Evolutionary conservation across 2,329 filamentous ascomycete genomes (phyloP).

Genomic region (Pezicula rhizophila): DNA sequence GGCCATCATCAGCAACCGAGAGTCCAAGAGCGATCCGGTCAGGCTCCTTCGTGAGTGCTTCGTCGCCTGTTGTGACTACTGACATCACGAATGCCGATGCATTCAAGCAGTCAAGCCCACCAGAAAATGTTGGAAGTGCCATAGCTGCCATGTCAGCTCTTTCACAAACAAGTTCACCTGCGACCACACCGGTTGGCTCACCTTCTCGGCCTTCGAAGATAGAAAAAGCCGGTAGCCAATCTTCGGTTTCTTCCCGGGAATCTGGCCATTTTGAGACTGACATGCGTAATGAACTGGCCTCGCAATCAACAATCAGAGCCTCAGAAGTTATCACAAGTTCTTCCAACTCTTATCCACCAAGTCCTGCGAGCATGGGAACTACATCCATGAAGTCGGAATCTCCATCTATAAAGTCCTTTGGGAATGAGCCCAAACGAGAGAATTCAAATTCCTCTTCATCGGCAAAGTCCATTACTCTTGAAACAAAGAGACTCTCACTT

Average conservation of each 20-base stretch:
- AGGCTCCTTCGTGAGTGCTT: constrained; percentile 54
- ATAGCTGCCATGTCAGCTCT: constrained; percentile 65
- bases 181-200: constrained; percentile 39
- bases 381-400: constrained; percentile 36
- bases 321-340: constrained; percentile 8
- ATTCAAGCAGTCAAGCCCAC: constrained; percentile 47
- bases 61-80: constrained; percentile 60
- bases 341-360: constrained; percentile 19
- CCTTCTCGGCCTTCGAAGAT: constrained; percentile 33
- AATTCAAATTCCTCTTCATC: constrained; percentile 32
- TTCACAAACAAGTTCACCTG: constrained; percentile 48
- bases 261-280: constrained; percentile 34
- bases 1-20: constrained; percentile 29
- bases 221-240: constrained; percentile 39
- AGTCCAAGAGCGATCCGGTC: constrained; percentile 53
- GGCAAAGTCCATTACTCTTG: constrained; percentile 17
- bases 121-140: constrained; percentile 53
- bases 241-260: constrained; percentile 43
- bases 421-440: constrained; percentile 24
- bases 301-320: constrained; percentile 14
- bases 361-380: constrained; percentile 29
- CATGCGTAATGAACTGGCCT: constrained; percentile 26
- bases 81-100: constrained; percentile 63
- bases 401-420: constrained; percentile 35
- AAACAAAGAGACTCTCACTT: constrained; percentile 43